These are phyloP conservation scores for Euryodendron excelsum DNA, from an alignment of 148 eudicot species.

Conservation along the genomic window DNA sequence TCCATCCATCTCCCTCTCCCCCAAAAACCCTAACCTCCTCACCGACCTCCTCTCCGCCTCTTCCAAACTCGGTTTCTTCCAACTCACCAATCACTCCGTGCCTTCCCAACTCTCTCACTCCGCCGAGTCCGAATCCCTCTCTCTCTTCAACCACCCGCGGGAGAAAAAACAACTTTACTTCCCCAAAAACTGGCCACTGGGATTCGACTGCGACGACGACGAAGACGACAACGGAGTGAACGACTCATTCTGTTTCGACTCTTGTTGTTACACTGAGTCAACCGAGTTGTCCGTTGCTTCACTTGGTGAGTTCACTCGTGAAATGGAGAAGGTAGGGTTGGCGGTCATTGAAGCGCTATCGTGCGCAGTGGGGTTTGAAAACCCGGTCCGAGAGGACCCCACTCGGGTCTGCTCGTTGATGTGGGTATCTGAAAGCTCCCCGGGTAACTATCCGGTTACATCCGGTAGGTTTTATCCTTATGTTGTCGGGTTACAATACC, in stretches of 20 bases:
- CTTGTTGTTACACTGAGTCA: slow-evolving; percentile 23
- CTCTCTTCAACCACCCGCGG: slow-evolving; percentile 44
- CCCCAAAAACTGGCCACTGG: slow-evolving; percentile 62
- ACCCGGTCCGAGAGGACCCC: slow-evolving; percentile 36
- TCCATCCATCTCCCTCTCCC: slow-evolving; percentile 39
- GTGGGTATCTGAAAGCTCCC: slow-evolving; percentile 54
- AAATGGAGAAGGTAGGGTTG: slow-evolving; percentile 62
- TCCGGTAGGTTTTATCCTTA: slow-evolving; percentile 60
- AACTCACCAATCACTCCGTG: slow-evolving; percentile 49
- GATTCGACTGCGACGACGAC: slow-evolving; percentile 40
- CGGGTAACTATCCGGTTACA: slow-evolving; percentile 19
- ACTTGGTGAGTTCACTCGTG: slow-evolving; percentile 47
- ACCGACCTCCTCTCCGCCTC: slow-evolving; percentile 29
- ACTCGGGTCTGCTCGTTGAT: slow-evolving; percentile 40
- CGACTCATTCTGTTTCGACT: slow-evolving; percentile 54
- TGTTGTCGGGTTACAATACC: slow-evolving; percentile 68
- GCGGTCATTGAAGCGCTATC: slow-evolving; percentile 49
- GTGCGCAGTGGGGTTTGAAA: slow-evolving; percentile 44
- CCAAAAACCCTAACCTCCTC: slow-evolving; percentile 17
- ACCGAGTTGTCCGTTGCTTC: slow-evolving; percentile 29
- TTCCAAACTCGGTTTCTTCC: slow-evolving; percentile 59
- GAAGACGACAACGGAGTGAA: slow-evolving; percentile 25
- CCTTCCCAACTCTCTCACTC: slow-evolving; percentile 49
- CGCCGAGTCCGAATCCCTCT: slow-evolving; percentile 51
- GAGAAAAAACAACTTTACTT: slow-evolving; percentile 31